Base-by-base conservation (phyloP, 495 filamentous ascomycete genomes). In the Penicillium desertorum region DNA sequence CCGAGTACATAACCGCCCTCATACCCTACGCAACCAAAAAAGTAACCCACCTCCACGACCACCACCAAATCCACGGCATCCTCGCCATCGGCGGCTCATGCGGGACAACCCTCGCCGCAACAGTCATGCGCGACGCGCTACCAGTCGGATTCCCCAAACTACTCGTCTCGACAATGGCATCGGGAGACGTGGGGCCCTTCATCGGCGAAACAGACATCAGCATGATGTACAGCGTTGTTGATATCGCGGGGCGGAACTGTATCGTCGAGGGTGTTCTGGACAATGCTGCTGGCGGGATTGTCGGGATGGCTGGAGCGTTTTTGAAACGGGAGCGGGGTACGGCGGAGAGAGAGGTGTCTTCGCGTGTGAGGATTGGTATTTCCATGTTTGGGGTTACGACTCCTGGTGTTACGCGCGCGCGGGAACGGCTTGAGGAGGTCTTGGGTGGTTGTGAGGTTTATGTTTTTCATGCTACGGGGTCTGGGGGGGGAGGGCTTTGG, bases 371-470 rank as follows among this genome's bases (percentile, higher is more conserved):
- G 0, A 72, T 89, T 11, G 86, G 80, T 0, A 79, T 89, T 41
- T 86, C 85, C 30, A 89, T 89, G 87, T 90, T 89, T 62, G 87
- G 87, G 9, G 86, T 90, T 9, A 90, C 87, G 1, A 89, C 85
- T 0, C 84, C 85, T 0, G 79, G 76, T 10, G 87, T 83, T 0
- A 77, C 81, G 45, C 58, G 56, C 3, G 76, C 82, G 5, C 75
- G 81, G 1, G 43, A 66, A 6, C 65, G 74, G 50, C 66, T 88
- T 1, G 77, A 80, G 39, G 12, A 19, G 0, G 51, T 70, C 2
- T 64, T 73, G 47, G 32, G 51, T 0, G 60, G 57, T 0, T 75
- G 76, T 55, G 87, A 89, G 60, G 75, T 83, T 10, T 86, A 82
- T 56, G 74, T 87, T 11, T 89, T 89, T 62, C 87, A 89, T 58